Conservation (phyloP, 164 flowering plant species). For the Houttuynia cordata region DNA sequence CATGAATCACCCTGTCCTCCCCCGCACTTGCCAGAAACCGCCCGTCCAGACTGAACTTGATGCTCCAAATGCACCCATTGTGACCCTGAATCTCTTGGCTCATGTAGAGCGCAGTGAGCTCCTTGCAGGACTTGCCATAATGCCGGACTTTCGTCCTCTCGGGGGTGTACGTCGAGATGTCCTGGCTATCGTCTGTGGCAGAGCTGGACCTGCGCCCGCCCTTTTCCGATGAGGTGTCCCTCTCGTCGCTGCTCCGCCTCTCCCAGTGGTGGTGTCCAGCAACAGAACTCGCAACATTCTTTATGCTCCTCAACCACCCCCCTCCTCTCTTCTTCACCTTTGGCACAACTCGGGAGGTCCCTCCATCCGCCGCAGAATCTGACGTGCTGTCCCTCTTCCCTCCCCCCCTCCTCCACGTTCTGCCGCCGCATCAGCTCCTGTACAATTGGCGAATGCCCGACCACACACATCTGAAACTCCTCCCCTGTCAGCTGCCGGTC, state of each 20-base stretch:
- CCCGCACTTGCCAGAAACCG: conserved; percentile 94
- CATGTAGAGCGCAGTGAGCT: conserved; percentile 69
- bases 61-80: conserved; percentile 90
- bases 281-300: conserved; percentile 54
- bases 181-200: conserved; percentile 97
- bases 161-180: conserved; percentile 63
- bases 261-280: conserved; percentile 38
- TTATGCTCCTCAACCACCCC: conserved; percentile 73
- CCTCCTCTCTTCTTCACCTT: conserved; percentile 68
- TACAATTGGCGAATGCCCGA: conserved; percentile 93
- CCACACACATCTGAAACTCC: conserved; percentile 85
- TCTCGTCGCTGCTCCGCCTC: conserved; percentile 85
- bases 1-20: conserved; percentile 88
- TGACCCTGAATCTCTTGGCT: conserved; percentile 91
- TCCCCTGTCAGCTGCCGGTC: conserved; percentile 88
- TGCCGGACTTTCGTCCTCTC: conserved; percentile 78
- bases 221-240: conserved; percentile 85
- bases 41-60: conserved; percentile 91
- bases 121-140: conserved; percentile 79
- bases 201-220: conserved; percentile 96
- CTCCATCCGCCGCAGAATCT: conserved; percentile 23
- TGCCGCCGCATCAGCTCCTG: conserved; percentile 94
- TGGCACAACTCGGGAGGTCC: conserved; percentile 6
- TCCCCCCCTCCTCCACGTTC: conserved; percentile 55
- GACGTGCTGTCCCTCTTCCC: conserved; percentile 22